A percentile compares a stretch with the other conserved stretches of the same genome.
phyloP scores from a whole-genome alignment of 2,329 filamentous ascomycete genomes.

The Lachnellula willkommii region DNA sequence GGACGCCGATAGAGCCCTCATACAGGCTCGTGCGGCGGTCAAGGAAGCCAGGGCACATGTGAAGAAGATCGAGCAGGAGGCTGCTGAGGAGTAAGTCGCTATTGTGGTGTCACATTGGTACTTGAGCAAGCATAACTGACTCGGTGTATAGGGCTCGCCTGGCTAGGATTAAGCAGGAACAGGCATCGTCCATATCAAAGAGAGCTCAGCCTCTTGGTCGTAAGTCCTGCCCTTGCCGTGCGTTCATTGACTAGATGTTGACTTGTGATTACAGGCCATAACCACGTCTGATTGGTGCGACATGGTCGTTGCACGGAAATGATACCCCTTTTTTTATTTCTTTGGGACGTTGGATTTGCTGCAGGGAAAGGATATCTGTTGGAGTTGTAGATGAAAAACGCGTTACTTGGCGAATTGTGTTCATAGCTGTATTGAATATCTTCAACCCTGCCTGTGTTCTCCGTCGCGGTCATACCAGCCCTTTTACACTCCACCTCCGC shows the following conservation, averaged over 20 bases:
- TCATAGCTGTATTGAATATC: too few relatives aligned
- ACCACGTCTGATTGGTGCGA: background rate
- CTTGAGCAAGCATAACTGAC: background rate
- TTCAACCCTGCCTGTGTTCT: too few relatives aligned
- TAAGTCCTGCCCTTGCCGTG: constrained; percentile 39
- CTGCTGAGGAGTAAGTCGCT: constrained; percentile 47
- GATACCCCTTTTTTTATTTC: too few relatives aligned
- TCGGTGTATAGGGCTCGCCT: constrained; percentile 39
- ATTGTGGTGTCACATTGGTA: background rate
- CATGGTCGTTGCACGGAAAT: too few relatives aligned
- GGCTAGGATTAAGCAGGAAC: constrained; percentile 63
- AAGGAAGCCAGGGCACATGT: constrained; percentile 60
- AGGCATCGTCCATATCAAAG: constrained; percentile 61
- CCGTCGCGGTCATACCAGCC: too few relatives aligned
- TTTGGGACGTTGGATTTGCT: too few relatives aligned
- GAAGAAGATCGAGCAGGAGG: constrained; percentile 58
- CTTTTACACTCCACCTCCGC: too few relatives aligned
- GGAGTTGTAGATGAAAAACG: too few relatives aligned
- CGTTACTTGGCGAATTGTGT: too few relatives aligned
- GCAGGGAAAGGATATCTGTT: too few relatives aligned
- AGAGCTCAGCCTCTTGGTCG: constrained; percentile 64
- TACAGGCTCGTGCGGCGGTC: constrained; percentile 52
- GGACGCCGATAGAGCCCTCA: constrained; percentile 59
- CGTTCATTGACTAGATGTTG: background rate
- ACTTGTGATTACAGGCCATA: background rate